phyloP scores from a whole-genome alignment of 805 yeast genomes.

The Yarrowia phangngaensis region DNA sequence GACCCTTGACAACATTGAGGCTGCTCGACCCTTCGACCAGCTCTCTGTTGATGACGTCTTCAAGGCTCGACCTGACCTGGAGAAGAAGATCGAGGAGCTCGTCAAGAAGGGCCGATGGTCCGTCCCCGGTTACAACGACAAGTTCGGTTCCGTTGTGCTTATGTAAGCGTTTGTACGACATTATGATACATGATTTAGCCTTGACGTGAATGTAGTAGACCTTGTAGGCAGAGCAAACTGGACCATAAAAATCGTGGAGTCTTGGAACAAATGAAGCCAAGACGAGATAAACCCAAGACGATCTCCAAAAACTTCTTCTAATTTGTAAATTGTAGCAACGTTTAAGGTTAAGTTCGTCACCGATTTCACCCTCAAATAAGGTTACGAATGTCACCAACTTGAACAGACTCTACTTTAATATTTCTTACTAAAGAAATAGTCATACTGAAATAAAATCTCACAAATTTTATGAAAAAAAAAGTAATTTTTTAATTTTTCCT shows the following conservation, averaged over 20 bases:
- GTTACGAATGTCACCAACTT: no score
- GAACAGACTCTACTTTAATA: no score
- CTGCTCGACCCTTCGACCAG: constrained; percentile 96
- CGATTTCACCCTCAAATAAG: no score
- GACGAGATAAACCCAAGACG: no score
- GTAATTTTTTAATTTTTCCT: no score
- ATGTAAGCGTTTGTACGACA: constrained; percentile 49
- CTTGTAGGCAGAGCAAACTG: background rate
- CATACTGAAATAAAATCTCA: no score
- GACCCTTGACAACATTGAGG: constrained; percentile 89
- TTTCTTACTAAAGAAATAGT: no score
- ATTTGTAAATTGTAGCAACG: no score
- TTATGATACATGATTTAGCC: background rate
- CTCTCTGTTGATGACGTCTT: constrained; percentile 92
- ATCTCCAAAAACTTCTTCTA: no score
- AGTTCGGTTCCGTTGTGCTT: constrained; percentile 94
- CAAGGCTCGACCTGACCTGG: constrained; percentile 95
- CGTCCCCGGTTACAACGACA: constrained; percentile 97
- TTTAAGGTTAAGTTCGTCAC: no score
- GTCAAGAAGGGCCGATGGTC: constrained; percentile 96
- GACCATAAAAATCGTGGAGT: constrained; percentile 19
- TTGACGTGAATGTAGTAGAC: background rate
- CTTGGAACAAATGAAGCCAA: no score
- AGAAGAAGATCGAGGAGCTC: constrained; percentile 91
- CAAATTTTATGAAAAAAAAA: no score